phyloP scores from a whole-genome alignment of 1,139 yeast genomes.

The Eremothecium gossypii region DNA sequence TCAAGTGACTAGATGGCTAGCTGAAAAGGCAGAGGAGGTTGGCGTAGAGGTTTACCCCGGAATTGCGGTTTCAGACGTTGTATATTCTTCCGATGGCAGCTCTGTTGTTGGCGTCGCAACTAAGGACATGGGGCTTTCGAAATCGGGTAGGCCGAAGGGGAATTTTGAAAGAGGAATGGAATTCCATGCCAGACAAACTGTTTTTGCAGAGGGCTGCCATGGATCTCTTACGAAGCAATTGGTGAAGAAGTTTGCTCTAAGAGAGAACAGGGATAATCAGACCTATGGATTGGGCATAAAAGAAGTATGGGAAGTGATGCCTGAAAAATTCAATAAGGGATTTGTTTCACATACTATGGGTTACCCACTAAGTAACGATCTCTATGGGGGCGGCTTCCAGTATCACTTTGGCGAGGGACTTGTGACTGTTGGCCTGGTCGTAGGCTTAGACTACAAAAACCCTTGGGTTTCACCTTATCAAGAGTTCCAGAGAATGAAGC shows the following conservation, averaged over 20 bases:
- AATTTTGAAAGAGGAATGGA: constrained; percentile 94
- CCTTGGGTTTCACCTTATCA: constrained; percentile 93
- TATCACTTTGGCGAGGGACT: constrained; percentile 92
- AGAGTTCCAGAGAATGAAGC: constrained; percentile 90
- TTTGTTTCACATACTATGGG: constrained; percentile 85
- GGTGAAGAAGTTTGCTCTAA: constrained; percentile 56
- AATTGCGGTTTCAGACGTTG: constrained; percentile 75
- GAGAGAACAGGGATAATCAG: constrained; percentile 63
- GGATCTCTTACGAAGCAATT: constrained; percentile 81
- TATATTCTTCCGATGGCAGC: constrained; percentile 48
- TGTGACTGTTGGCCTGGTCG: constrained; percentile 82
- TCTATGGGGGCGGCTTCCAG: constrained; percentile 95
- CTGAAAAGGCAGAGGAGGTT: constrained; percentile 83
- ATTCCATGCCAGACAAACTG: constrained; percentile 79
- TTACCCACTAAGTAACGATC: constrained; percentile 62
- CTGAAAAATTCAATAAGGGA: constrained; percentile 73
- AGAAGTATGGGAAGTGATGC: constrained; percentile 95
- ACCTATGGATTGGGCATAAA: constrained; percentile 93
- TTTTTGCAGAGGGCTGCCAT: constrained; percentile 94
- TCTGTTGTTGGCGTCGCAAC: constrained; percentile 86
- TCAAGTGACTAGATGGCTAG: constrained; percentile 69
- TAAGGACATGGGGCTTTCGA: constrained; percentile 77
- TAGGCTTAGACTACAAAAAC: constrained; percentile 86
- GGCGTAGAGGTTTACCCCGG: constrained; percentile 95
- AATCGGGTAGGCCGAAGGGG: constrained; percentile 65